Base-by-base conservation (phyloP, 768 basidiomycete genomes). In the Boletus rubescentipes region DNA sequence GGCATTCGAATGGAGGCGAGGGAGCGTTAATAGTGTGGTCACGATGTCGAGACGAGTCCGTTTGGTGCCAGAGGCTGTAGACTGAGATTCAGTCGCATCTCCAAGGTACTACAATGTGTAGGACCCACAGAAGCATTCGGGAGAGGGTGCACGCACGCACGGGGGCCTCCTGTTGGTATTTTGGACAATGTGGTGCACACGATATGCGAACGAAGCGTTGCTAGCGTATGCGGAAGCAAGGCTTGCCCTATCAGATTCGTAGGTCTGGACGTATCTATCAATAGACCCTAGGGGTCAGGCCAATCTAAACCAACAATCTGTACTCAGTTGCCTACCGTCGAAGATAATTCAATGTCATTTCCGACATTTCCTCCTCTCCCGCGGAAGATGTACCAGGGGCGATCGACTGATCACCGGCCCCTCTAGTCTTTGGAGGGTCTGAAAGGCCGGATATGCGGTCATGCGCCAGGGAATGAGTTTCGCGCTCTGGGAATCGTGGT, bases 141-240 rank as follows among this genome's bases (percentile, higher is more conserved):
- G 37, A 39, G 60, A 55, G 10, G 40, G 11, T 20, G 46, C 36
- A 15, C n/a, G 6, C 39, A 49, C 44, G 14, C 55, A 45, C 11
- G 39, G 39, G 10, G 32, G 9, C 1, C 31, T 15, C 8, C 20
- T 54, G 9, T 20, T 20, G 14, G 29, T 36, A 39, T 45, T 43
- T 55, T 42, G 50, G 16, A 30, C 23, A 12, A 51, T 36, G 40
- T 51, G 46, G 38, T 70, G 61, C 26, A 46, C 53, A 51, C 67
- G 65, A 53, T 62, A 73, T 38, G 61, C 64, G 23, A 73, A 72
- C 38, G 67, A 67, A n/a, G 68, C 67, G 8, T 59, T 57, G 34
- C 60, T 51, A 42, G 61, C 62, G 44, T 71, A 71, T 15, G 69
- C 69, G 36, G 71, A 66, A 31, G 69, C 69, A 46, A 71, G 69